Conservation (phyloP, 495 filamentous ascomycete species). For the Penicillium roqueforti region DNA sequence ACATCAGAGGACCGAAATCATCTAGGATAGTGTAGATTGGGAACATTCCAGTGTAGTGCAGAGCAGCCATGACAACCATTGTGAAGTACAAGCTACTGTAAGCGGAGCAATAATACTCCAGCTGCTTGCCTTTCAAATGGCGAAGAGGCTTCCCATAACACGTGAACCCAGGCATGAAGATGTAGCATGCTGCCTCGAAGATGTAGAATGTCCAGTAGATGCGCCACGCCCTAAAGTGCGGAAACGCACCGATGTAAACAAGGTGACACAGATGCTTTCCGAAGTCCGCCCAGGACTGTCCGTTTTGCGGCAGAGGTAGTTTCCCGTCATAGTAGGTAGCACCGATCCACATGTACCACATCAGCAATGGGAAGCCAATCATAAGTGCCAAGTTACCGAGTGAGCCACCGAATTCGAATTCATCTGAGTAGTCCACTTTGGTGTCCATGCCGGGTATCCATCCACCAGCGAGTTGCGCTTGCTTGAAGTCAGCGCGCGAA, state of each 20-base stretch:
- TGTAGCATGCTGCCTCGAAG: conserved; percentile 70
- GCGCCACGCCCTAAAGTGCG: conserved; percentile 66
- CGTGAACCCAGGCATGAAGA: conserved; percentile 74
- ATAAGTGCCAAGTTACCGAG: conserved; percentile 69
- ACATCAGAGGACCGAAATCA: conserved; percentile 83
- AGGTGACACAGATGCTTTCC: conserved; percentile 57
- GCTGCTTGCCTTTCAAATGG: conserved; percentile 66
- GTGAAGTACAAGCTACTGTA: conserved; percentile 74
- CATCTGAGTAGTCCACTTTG: conserved; percentile 17
- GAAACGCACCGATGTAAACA: conserved; percentile 73
- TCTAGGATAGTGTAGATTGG: conserved; percentile 79
- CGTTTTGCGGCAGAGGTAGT: conserved; percentile 58
- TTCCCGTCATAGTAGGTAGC: conserved; percentile 82
- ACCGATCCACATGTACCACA: conserved; percentile 98
- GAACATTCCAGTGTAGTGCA: conserved; percentile 72
- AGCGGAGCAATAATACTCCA: conserved; percentile 82
- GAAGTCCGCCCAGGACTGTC: conserved; percentile 61
- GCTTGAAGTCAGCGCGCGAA: conserved; percentile 1
- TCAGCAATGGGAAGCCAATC: conserved; percentile 79
- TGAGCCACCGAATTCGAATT: conserved; percentile 82
- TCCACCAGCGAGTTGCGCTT: conserved; percentile 20
- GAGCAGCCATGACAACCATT: conserved; percentile 54
- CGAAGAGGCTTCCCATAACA: conserved; percentile 65
- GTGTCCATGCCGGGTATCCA: conserved; percentile 25
- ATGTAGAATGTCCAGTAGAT: conserved; percentile 87